A percentile compares a stretch with the other conserved stretches of the same genome.
These are phyloP conservation scores for Lachancea lanzarotensis DNA, from an alignment of 805 yeast genomes.

Conservation along the genomic window DNA sequence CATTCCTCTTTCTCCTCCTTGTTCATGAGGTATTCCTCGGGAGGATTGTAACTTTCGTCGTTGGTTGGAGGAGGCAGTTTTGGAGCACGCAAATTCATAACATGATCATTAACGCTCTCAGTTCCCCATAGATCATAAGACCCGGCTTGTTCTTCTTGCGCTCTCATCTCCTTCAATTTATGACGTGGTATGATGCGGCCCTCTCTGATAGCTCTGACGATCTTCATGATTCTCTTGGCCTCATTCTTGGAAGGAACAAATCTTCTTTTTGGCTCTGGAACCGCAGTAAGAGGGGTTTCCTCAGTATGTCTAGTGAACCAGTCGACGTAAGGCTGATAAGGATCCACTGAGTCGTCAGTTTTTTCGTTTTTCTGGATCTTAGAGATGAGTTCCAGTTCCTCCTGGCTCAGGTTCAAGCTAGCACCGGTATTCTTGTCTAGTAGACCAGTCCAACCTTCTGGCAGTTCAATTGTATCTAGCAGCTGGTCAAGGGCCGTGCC, in stretches of 20 bases:
- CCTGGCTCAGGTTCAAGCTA: constrained; percentile 71
- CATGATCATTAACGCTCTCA: constrained; percentile 56
- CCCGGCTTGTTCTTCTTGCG: constrained; percentile 44
- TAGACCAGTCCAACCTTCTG: constrained; percentile 98
- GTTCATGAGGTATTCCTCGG: constrained; percentile 81
- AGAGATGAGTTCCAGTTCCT: constrained; percentile 82
- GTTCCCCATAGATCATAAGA: constrained; percentile 85
- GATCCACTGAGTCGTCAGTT: constrained; percentile 73
- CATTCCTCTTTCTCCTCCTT: constrained; percentile 72
- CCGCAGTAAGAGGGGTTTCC: constrained; percentile 85
- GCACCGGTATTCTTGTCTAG: constrained; percentile 85
- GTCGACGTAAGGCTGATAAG: constrained; percentile 90
- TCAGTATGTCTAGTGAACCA: constrained; percentile 88
- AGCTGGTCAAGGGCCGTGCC: constrained; percentile 91
- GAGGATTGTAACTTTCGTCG: constrained; percentile 96
- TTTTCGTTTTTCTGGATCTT: constrained; percentile 80
- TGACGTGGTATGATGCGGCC: constrained; percentile 84
- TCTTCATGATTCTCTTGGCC: constrained; percentile 93
- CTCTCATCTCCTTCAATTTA: constrained; percentile 43
- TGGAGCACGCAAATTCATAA: constrained; percentile 92
- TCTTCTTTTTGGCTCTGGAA: constrained; percentile 95
- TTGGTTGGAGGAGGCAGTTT: constrained; percentile 93
- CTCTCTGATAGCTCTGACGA: constrained; percentile 92
- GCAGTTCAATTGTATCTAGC: constrained; percentile 84
- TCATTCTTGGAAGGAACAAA: constrained; percentile 96